Evolutionary conservation across 805 yeast genomes (phyloP).

Genomic region (Metschnikowia chrysomelidarum): DNA sequence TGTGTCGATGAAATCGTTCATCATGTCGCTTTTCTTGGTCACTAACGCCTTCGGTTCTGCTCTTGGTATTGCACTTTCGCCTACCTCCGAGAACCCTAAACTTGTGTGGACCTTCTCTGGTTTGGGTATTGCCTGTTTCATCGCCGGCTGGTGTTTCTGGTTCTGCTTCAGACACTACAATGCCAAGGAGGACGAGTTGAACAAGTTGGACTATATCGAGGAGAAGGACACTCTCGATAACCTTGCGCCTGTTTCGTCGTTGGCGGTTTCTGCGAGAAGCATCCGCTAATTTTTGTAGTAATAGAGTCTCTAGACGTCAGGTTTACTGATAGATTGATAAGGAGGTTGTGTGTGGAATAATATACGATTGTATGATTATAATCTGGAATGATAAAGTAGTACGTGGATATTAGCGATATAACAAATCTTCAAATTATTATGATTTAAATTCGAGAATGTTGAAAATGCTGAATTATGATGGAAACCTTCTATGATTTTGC

Average conservation of each 20-base stretch:
- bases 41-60: conserved; percentile 80
- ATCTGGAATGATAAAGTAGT: too few species aligned
- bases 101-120: conserved; percentile 68
- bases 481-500: too few species aligned
- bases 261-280: conserved; percentile 18
- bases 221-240: conserved; percentile 10
- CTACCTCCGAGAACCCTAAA: conserved; percentile 68
- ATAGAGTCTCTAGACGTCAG: too few species aligned
- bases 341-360: too few species aligned
- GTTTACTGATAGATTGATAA: too few species aligned
- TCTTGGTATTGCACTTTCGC: conserved; percentile 67
- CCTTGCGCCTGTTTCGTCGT: conserved; percentile 16
- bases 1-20: conserved; percentile 59
- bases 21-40: conserved; percentile 63
- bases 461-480: too few species aligned
- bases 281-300: too few species aligned
- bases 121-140: conserved; percentile 54
- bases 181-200: conserved; percentile 54
- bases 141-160: conserved; percentile 65
- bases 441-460: too few species aligned
- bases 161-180: conserved; percentile 54
- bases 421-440: too few species aligned
- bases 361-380: too few species aligned
- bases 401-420: too few species aligned
- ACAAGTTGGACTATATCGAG: conserved; percentile 43